phyloP scores from a whole-genome alignment of 2,329 filamentous ascomycete species.

The Fusarium xylarioides region DNA sequence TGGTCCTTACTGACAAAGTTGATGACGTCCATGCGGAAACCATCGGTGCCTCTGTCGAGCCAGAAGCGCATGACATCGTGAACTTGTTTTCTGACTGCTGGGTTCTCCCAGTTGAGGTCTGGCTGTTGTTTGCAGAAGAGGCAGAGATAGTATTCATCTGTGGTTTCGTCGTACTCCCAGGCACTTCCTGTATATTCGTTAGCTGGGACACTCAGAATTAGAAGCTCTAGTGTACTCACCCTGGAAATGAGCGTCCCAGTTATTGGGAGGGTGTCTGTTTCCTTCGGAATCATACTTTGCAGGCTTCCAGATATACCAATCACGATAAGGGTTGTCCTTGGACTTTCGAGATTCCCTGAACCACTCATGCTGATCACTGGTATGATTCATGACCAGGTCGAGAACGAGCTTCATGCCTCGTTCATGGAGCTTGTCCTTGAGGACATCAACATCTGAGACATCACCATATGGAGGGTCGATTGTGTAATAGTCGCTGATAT shows the following conservation, averaged over 20 bases:
- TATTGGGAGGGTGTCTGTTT: slow-evolving; percentile 69
- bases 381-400: slow-evolving; percentile 80
- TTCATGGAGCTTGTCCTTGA: slow-evolving; percentile 69
- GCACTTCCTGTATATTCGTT: slow-evolving; percentile 48
- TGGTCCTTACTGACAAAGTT: slow-evolving; percentile 73
- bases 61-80: slow-evolving; percentile 78
- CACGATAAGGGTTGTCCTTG: slow-evolving; percentile 62
- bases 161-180: slow-evolving; percentile 61
- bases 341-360: slow-evolving; percentile 64
- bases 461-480: slow-evolving; percentile 75
- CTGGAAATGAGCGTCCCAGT: slow-evolving; percentile 58
- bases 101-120: slow-evolving; percentile 82
- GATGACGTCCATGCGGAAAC: slow-evolving; percentile 74
- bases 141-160: slow-evolving; percentile 67
- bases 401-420: slow-evolving; percentile 75
- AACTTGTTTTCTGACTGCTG: slow-evolving; percentile 69
- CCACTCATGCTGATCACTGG: slow-evolving; percentile 65
- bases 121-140: slow-evolving; percentile 77
- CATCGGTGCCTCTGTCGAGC: slow-evolving; percentile 73
- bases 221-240: slow-evolving; percentile 26
- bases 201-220: background rate
- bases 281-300: slow-evolving; percentile 65
- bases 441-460: slow-evolving; percentile 70
- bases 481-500: slow-evolving; percentile 73
- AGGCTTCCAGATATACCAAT: slow-evolving; percentile 74